Evolutionary conservation across 2,329 filamentous ascomycete genomes (phyloP), one percentile per base, ranked within the genome.

Genomic region (Nigrospora oryzae): DNA sequence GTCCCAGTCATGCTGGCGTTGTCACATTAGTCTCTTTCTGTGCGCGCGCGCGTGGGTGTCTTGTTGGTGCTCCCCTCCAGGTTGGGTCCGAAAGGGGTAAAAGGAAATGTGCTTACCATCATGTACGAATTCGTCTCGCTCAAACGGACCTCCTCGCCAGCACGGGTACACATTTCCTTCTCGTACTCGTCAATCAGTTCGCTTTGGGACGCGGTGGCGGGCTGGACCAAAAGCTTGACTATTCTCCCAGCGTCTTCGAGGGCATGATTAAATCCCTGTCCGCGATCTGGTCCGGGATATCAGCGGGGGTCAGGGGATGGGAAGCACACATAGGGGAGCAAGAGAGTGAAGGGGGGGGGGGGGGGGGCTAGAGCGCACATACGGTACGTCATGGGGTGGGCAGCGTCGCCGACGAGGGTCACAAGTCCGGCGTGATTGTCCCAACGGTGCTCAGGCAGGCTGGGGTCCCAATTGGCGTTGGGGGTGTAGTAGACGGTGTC

Each of bases 181-280:
- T 74, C 70, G 47, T 70, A 74, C 2, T 48, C 55, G 3, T 50
- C 52, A 16, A 74, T 61, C 1, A 57, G 47, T 11, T 58, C 53
- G 17, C 47, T 52, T 45, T 59, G 53, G 28, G 49, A 37, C 30
- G 47, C 28, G 16, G n/a, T 16, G 14, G 39, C 48, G 11, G 43
- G 44, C 17, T 42, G 45, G 11, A 45, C 53, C 5, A 67, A 49
- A 2, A 57, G 53, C 50, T 62, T 55, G 35, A 64, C 56, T 10
- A 73, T 48, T 45, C 66, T 63, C 1, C 57, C 61, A 5, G 63
- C 67, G 47, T 74, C 71, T 1, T 62, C 62, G 11, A 73, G 57
- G 3, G 64, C 63, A 46, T 73, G 69, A 48, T 73, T 74, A n/a
- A 73, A 59, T 0, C 69, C 70, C 52, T 74, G 69, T 0, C 69